Evolutionary conservation across 139 green algal species (phyloP).

Genomic region (Coelastrella sp.): DNA sequence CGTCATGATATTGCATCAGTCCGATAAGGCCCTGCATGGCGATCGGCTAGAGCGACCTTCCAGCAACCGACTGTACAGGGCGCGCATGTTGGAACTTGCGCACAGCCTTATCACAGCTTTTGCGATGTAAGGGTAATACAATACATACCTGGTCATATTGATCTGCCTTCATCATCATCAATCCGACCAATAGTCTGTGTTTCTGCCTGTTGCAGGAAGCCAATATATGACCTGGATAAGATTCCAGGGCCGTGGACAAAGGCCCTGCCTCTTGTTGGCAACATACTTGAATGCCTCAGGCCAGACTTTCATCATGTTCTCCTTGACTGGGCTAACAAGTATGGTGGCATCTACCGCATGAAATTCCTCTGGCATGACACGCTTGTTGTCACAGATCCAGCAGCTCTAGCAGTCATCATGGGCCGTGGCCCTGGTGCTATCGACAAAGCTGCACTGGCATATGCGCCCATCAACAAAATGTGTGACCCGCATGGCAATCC

Average conservation of each 20-base stretch:
- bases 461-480: slow-evolving; percentile 63
- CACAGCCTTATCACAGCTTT: too few species aligned
- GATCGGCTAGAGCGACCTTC: too few species aligned
- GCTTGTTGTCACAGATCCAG: slow-evolving; percentile 59
- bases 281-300: slow-evolving; percentile 58
- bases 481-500: slow-evolving; percentile 49
- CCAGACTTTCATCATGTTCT: slow-evolving; percentile 63
- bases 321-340: slow-evolving; percentile 63
- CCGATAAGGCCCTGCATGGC: neutral
- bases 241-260: slow-evolving; percentile 63
- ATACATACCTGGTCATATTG: too few species aligned
- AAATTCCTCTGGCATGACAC: slow-evolving; percentile 60
- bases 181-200: neutral
- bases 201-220: slow-evolving; percentile 32
- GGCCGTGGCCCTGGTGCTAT: slow-evolving; percentile 56
- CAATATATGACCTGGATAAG: slow-evolving; percentile 45
- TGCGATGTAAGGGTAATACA: too few species aligned
- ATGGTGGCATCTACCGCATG: slow-evolving; percentile 56
- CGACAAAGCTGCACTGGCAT: slow-evolving; percentile 57
- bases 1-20: neutral
- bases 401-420: slow-evolving; percentile 54
- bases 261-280: slow-evolving; percentile 60
- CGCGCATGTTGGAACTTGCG: neutral
- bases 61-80: neutral
- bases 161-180: too few species aligned